Evolutionary conservation across 2,329 filamentous ascomycete species (phyloP).

Genomic region (Ceratocystis harringtonii): DNA sequence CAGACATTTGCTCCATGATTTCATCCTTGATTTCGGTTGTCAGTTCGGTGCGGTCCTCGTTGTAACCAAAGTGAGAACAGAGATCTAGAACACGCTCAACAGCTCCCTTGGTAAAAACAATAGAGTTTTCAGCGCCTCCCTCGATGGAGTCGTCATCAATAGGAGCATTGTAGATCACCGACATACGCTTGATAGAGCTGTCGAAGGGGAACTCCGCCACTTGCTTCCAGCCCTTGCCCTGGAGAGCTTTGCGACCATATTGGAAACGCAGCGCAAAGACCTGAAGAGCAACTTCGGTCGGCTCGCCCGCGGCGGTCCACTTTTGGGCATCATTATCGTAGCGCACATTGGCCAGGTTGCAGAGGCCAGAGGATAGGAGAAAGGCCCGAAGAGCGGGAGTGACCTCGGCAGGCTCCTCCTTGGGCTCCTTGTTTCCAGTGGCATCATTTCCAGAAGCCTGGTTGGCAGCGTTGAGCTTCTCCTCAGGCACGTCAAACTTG

Average conservation of each 20-base stretch:
- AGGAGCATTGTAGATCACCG: slow-evolving; percentile 50
- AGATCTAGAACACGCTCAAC: slow-evolving; percentile 46
- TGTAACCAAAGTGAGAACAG: slow-evolving; percentile 34
- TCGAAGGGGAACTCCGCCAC: slow-evolving; percentile 65
- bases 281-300: slow-evolving; percentile 62
- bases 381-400: slow-evolving; percentile 37
- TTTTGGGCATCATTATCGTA: slow-evolving; percentile 37
- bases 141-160: slow-evolving; percentile 26
- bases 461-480: slow-evolving; percentile 30
- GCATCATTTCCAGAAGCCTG: not conserved
- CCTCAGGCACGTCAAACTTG: slow-evolving; percentile 48
- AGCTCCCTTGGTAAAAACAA: slow-evolving; percentile 48
- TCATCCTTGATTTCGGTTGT: slow-evolving; percentile 36
- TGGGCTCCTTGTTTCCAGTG: slow-evolving; percentile 22
- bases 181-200: slow-evolving; percentile 66
- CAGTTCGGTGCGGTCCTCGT: slow-evolving; percentile 30
- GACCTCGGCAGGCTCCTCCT: slow-evolving; percentile 29
- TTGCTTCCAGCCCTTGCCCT: slow-evolving; percentile 43
- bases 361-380: slow-evolving; percentile 43
- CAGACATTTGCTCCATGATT: slow-evolving; percentile 40
- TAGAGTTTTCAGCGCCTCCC: slow-evolving; percentile 28
- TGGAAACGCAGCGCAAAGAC: slow-evolving; percentile 58
- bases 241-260: slow-evolving; percentile 39
- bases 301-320: slow-evolving; percentile 55
- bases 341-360: slow-evolving; percentile 48